Conservation (phyloP, 805 yeast species). For the Saccharomycopsis synnaedendra region DNA sequence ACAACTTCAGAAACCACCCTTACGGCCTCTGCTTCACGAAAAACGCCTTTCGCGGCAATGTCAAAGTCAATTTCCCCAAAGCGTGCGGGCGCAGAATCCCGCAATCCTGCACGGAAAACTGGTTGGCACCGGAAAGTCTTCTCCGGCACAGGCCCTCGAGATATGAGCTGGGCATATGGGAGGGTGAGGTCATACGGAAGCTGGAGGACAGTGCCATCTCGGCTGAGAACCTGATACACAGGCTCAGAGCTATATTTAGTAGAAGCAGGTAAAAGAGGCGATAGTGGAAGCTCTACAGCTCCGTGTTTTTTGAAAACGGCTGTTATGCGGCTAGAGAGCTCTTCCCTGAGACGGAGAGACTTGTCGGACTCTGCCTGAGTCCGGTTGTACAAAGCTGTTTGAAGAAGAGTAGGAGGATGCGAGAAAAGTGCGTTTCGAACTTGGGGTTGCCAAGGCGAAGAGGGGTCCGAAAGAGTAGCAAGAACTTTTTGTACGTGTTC, state of each 20-base stretch:
- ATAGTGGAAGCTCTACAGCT: slow-evolving; percentile 62
- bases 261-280: slow-evolving; percentile 68
- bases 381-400: slow-evolving; percentile 59
- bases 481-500: slow-evolving; percentile 82
- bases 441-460: slow-evolving; percentile 90
- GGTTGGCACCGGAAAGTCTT: slow-evolving; percentile 44
- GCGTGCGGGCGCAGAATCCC: slow-evolving; percentile 62
- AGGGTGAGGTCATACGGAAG: slow-evolving; percentile 82
- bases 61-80: slow-evolving; percentile 85
- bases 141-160: slow-evolving; percentile 27
- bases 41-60: slow-evolving; percentile 46
- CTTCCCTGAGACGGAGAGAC: slow-evolving; percentile 20
- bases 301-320: slow-evolving; percentile 70
- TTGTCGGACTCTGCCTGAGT: slow-evolving; percentile 17
- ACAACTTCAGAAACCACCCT: slow-evolving; percentile 72
- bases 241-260: slow-evolving; percentile 55
- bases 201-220: slow-evolving; percentile 79
- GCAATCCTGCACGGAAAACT: slow-evolving; percentile 62
- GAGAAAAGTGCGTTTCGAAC: slow-evolving; percentile 79
- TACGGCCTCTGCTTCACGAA: slow-evolving; percentile 81
- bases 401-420: slow-evolving; percentile 76
- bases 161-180: slow-evolving; percentile 79
- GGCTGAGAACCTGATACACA: slow-evolving; percentile 73
- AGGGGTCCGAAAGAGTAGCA: slow-evolving; percentile 74
- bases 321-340: slow-evolving; percentile 45